phyloP scores from a whole-genome alignment of 2,329 filamentous ascomycete species.

The Niveomyces coronatus region DNA sequence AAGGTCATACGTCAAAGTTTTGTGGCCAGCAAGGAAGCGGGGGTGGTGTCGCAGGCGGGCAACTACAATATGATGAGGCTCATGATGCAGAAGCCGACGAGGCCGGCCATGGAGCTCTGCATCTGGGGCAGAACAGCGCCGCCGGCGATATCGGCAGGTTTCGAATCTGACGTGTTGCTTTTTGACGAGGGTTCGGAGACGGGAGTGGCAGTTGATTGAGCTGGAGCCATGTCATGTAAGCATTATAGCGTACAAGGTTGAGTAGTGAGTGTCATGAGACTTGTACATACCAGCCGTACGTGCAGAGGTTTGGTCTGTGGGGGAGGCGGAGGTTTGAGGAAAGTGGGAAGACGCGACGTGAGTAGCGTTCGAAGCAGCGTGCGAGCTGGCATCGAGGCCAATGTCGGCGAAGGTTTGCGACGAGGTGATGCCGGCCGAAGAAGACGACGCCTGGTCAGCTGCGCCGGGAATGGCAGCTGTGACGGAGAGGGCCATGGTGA shows the following conservation, averaged over 20 bases:
- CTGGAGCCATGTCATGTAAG: not conserved
- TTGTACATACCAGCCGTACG: constrained; percentile 3
- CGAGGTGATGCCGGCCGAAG: not conserved
- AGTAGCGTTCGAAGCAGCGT: constrained; percentile 4
- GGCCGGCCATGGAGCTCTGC: constrained; percentile 24
- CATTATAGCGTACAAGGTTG: not conserved
- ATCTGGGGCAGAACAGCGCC: constrained; percentile 23
- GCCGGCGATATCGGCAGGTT: constrained; percentile 20
- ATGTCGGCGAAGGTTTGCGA: constrained; percentile 1
- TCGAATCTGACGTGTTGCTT: constrained; percentile 19
- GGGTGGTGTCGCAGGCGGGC: not conserved
- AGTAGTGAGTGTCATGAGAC: not conserved
- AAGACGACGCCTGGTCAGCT: not conserved
- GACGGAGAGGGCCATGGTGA: constrained; percentile 11
- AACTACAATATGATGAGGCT: constrained; percentile 24
- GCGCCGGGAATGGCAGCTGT: constrained; percentile 1
- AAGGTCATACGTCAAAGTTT: constrained; percentile 1
- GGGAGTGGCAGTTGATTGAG: constrained; percentile 2
- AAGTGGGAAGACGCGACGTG: constrained; percentile 9
- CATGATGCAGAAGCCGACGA: constrained; percentile 28
- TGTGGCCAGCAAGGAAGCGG: constrained; percentile 8
- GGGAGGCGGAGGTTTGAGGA: not conserved
- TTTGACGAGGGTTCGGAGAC: constrained; percentile 11
- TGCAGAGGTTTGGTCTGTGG: not conserved
- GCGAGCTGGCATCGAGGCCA: not conserved